Base-by-base conservation (phyloP, 2,329 filamentous ascomycete species). In the Nemania sp. region DNA sequence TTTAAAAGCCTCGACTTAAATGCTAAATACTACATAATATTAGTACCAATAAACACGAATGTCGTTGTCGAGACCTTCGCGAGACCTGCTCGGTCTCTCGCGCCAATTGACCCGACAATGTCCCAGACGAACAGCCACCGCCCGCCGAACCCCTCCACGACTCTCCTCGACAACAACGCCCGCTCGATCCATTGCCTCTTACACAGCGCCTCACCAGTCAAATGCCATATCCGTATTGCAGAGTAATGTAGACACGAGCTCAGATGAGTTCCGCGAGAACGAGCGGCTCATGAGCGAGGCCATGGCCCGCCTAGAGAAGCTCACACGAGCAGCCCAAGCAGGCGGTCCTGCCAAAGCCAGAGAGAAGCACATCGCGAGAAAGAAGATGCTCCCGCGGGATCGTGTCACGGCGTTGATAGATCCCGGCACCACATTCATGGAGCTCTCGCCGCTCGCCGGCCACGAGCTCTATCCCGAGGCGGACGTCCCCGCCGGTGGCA, bases 351-450 rank as follows among this genome's bases (percentile, higher is more conserved):
- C 90, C 66, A 96, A 96, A 79, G 93, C 95, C 3, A 86, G 92
- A 67, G 89, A 95, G 71, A 98, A 98, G 83, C 95, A 98, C 78
- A 81, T 97, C 24, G 88, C 90, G 38, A 86, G 94, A 74, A 93
- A 93, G 71, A 98, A 98, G 86, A 97, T 98, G 94, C 86, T 99
- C 64, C 93, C 94, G 2, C 85, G 96, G 72, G 95, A 98, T 80
- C 90, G 95, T 38, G 89, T 99, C 62, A 92, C 93, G 0, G 92
- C 93, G 4, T 83, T 99, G 71, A 87, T 98, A 70, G 95, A 99
- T 77, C 92, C 93, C 0, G 94, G 94, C 4, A 95, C 93, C 1
- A 92, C 92, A 0, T 98, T 99, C 77, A 81, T 99, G 69, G 95
- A 99, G 82, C 85, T 99, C n/a, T 97, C 93, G 20, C 89, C 94